These are phyloP conservation scores for Massarina eburnea DNA, from an alignment of 2,329 filamentous ascomycete species.

Conservation along the genomic window DNA sequence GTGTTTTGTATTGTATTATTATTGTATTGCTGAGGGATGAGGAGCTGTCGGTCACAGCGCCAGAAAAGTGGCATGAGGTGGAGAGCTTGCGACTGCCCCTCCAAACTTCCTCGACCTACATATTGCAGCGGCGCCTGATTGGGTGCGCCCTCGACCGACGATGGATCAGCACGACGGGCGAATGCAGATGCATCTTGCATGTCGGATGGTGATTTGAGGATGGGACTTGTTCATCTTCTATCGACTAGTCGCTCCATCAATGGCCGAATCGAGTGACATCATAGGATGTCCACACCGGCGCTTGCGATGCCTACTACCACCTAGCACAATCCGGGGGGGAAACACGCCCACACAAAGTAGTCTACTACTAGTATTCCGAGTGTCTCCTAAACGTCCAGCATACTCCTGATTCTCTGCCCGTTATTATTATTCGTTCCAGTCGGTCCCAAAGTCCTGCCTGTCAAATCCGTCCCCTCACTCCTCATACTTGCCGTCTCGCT, in stretches of 20 bases:
- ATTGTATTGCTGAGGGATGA: no score
- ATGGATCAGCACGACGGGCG: background rate
- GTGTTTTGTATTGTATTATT: no score
- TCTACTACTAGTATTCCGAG: no score
- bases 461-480: conserved; percentile 25
- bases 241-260: no score
- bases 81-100: background rate
- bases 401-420: conserved; percentile 39
- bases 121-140: conserved; percentile 4
- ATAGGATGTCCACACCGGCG: no score
- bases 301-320: no score
- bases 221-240: no score
- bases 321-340: no score
- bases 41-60: conserved; percentile 1
- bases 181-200: no score
- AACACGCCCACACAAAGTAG: no score
- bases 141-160: background rate
- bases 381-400: conserved; percentile 45
- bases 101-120: background rate
- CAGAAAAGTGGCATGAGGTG: conserved; percentile 1
- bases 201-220: no score
- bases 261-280: no score
- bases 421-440: conserved; percentile 15
- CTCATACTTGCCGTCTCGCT: conserved; percentile 21
- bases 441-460: conserved; percentile 24